These are phyloP conservation scores for Davidsoniella virescens DNA, from an alignment of 2,329 filamentous ascomycete species.

Conservation along the genomic window DNA sequence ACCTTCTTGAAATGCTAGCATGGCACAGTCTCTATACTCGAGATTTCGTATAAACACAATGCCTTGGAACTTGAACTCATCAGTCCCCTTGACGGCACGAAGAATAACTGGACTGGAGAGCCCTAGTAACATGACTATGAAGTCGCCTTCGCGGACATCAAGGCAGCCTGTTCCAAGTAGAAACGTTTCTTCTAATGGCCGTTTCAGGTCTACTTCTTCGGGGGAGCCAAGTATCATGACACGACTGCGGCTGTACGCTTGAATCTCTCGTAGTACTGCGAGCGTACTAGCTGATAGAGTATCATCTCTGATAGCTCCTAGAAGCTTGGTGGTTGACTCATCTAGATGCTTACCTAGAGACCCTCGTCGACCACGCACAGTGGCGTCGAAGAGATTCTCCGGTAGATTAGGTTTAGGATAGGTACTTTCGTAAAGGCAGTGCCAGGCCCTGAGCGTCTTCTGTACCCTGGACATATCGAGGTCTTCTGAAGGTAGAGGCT, in stretches of 20 bases:
- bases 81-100: background rate
- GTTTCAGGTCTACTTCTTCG: background rate
- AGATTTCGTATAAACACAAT: background rate
- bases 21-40: conserved; percentile 1
- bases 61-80: background rate
- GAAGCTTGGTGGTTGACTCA: no score
- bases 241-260: background rate
- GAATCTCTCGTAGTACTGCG: background rate
- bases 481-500: no score
- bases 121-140: conserved; percentile 2
- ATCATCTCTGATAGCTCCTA: no score
- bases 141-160: conserved; percentile 4
- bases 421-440: background rate
- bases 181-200: background rate
- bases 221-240: background rate
- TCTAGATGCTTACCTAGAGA: no score
- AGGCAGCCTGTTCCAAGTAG: background rate
- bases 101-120: background rate
- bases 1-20: background rate
- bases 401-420: background rate
- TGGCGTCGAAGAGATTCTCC: conserved; percentile 2
- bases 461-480: no score
- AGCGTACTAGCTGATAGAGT: no score
- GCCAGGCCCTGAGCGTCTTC: background rate
- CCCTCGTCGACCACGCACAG: background rate